Conservation (phyloP, 768 basidiomycete species). For the Boletellus emodensis region DNA sequence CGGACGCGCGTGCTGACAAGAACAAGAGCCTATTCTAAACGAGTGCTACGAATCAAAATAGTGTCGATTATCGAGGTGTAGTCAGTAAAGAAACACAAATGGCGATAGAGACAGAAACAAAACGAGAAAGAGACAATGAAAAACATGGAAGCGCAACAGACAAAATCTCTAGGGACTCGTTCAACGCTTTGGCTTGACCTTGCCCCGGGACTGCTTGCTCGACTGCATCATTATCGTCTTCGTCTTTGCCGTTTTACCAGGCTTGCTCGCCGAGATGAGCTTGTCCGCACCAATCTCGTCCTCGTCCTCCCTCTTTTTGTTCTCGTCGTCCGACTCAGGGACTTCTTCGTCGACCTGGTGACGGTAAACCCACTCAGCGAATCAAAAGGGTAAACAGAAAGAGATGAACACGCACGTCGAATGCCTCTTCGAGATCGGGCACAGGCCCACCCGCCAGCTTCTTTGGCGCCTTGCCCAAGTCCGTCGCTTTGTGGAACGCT, state of each 20-base stretch:
- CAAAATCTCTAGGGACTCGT: too few relatives aligned
- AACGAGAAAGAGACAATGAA: too few relatives aligned
- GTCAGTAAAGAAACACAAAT: too few relatives aligned
- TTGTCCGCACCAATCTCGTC: conserved; percentile 53
- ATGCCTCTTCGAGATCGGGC: conserved; percentile 91
- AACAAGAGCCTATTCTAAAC: too few relatives aligned
- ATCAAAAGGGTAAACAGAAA: neutral
- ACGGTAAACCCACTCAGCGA: neutral
- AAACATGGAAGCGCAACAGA: too few relatives aligned
- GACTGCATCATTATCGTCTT: neutral
- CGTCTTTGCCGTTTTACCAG: neutral
- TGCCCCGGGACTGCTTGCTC: conserved; percentile 18
- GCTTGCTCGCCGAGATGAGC: conserved; percentile 54
- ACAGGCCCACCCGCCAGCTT: conserved; percentile 70
- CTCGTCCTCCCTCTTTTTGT: conserved; percentile 19
- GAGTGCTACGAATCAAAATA: too few relatives aligned
- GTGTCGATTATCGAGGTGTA: too few relatives aligned
- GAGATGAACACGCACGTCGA: conserved; percentile 53
- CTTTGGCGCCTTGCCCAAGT: conserved; percentile 76
- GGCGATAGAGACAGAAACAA: too few relatives aligned
- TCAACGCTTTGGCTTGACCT: conserved; percentile 14
- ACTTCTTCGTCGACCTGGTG: conserved; percentile 44
- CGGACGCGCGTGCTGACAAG: too few relatives aligned
- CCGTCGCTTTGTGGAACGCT: conserved; percentile 86
- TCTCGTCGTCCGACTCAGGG: conserved; percentile 50